Evolutionary conservation across 2,329 filamentous ascomycete genomes (phyloP).

Genomic region (Ophiostoma himal-ulmi): DNA sequence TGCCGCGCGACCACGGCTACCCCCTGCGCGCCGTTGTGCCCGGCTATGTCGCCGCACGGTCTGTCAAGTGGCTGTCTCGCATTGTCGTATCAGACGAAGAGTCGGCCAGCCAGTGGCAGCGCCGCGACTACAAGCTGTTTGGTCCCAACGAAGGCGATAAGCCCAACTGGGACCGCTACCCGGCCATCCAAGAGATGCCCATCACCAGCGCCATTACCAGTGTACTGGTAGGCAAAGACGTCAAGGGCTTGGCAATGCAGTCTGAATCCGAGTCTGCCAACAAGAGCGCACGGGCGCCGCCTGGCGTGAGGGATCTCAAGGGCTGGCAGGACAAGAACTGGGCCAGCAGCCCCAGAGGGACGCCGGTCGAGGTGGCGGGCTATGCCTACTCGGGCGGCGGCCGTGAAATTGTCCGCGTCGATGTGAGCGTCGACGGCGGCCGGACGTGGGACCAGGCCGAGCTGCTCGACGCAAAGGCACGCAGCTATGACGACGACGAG

Average conservation of each 20-base stretch:
- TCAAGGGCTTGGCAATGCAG: too few species aligned
- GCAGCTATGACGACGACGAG: background rate
- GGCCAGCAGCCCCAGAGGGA: background rate
- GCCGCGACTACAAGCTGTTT: constrained; percentile 63
- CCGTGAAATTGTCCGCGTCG: constrained; percentile 59
- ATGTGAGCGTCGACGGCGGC: constrained; percentile 59
- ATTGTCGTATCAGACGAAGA: constrained; percentile 62
- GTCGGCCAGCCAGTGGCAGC: constrained; percentile 59
- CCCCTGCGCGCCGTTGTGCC: constrained; percentile 58
- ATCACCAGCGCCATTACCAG: constrained; percentile 61
- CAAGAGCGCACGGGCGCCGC: constrained; percentile 18
- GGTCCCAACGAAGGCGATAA: constrained; percentile 54
- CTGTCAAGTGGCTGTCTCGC: constrained; percentile 63
- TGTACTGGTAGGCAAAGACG: constrained; percentile 36
- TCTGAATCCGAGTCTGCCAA: background rate
- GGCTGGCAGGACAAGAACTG: constrained; percentile 22
- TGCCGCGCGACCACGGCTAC: constrained; percentile 61
- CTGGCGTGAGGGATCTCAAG: constrained; percentile 24
- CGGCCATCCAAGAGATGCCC: constrained; percentile 63
- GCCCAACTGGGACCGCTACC: constrained; percentile 57
- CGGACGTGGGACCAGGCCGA: constrained; percentile 58
- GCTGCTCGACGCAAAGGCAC: constrained; percentile 45
- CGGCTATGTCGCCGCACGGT: constrained; percentile 60
- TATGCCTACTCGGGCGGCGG: constrained; percentile 66
- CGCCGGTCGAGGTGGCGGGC: constrained; percentile 46